phyloP scores from a whole-genome alignment of 306 rosid genomes.

The Rosa rugosa region DNA sequence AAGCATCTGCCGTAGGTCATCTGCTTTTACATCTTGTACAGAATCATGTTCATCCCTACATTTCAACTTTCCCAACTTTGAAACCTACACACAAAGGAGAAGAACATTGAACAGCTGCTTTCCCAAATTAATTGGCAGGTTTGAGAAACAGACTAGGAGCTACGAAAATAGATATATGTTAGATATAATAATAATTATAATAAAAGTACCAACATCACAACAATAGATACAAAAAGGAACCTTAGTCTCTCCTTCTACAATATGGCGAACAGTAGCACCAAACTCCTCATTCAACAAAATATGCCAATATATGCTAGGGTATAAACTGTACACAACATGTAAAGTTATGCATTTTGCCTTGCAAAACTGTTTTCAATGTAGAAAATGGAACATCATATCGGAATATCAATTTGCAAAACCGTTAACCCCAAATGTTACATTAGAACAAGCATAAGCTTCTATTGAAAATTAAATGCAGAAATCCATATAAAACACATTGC shows the following conservation, averaged over 20 bases:
- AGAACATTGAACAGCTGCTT: constrained; percentile 10
- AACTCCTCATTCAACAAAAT: too few species aligned
- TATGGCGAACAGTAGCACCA: constrained; percentile 74
- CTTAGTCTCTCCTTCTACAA: constrained; percentile 99
- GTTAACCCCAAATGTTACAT: too few species aligned
- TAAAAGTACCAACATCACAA: not conserved
- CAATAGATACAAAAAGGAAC: constrained; percentile 36
- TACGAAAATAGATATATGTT: constrained; percentile 6
- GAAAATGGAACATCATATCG: too few species aligned
- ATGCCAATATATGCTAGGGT: too few species aligned
- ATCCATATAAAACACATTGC: too few species aligned
- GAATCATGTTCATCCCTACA: constrained; percentile 75
- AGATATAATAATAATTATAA: not conserved
- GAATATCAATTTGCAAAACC: too few species aligned
- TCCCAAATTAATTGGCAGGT: constrained; percentile 29
- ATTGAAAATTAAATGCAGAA: too few species aligned
- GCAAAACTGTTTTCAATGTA: too few species aligned
- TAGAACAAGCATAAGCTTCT: too few species aligned
- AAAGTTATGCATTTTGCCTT: too few species aligned
- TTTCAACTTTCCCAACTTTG: constrained; percentile 93
- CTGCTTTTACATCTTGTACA: constrained; percentile 93
- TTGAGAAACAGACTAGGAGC: constrained; percentile 12
- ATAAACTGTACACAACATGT: too few species aligned
- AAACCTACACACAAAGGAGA: constrained; percentile 59
- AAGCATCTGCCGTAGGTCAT: constrained; percentile 96